A percentile compares a stretch with the other conserved stretches of the same genome.
phyloP scores from a whole-genome alignment of 345 rosid genomes.

The Schrenkiella parvula region DNA sequence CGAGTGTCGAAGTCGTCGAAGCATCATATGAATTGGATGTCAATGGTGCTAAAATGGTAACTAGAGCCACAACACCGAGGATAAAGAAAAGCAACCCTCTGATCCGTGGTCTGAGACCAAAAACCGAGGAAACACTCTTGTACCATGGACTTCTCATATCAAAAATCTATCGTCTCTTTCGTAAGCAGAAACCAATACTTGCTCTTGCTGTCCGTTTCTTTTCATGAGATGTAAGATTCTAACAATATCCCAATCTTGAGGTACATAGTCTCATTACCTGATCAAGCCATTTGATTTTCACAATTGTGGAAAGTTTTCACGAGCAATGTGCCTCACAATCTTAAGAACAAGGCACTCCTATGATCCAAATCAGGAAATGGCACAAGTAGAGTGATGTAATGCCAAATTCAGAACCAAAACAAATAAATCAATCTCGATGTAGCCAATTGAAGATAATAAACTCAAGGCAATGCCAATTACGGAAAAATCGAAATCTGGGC shows the following conservation, averaged over 20 bases:
- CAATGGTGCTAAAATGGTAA: conserved; percentile 67
- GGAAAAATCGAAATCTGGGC: conserved; percentile 12
- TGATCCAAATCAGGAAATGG: conserved; percentile 28
- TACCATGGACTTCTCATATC: conserved; percentile 93
- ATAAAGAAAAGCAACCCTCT: conserved; percentile 64
- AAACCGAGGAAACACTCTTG: conserved; percentile 49
- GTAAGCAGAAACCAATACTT: conserved; percentile 18
- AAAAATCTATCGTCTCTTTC: conserved; percentile 21
- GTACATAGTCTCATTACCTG: conserved; percentile 22
- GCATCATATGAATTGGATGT: conserved; percentile 54
- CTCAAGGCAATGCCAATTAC: conserved; percentile 27
- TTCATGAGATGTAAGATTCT: conserved; percentile 37
- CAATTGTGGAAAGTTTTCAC: conserved; percentile 2
- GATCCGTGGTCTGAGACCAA: conserved; percentile 64
- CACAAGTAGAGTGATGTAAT: conserved; percentile 1
- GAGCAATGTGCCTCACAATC: background rate
- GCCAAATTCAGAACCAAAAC: conserved; percentile 15
- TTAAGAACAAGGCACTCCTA: conserved; percentile 10
- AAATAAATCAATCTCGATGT: conserved; percentile 7
- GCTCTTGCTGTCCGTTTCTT: too few species aligned
- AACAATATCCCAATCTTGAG: conserved; percentile 29
- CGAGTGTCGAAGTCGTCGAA: conserved; percentile 35
- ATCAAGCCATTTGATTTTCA: conserved; percentile 2
- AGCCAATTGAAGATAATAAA: conserved; percentile 14
- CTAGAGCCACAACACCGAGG: conserved; percentile 57